These are phyloP conservation scores for Aquilaria malaccensis DNA, from an alignment of 345 rosid species.

Conservation along the genomic window DNA sequence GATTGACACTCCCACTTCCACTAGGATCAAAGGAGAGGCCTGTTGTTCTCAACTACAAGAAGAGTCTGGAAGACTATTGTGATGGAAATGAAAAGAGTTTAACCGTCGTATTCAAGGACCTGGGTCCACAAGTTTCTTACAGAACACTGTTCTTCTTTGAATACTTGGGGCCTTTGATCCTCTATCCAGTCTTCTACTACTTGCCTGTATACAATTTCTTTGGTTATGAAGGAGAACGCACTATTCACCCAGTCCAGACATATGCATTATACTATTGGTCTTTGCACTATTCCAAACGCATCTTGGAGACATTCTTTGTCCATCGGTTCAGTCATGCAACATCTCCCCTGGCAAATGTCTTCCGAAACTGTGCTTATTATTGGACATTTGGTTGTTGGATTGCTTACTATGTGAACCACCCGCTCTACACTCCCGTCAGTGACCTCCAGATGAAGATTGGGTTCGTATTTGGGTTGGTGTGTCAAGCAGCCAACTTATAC, in stretches of 20 bases:
- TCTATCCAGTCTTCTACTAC: slow-evolving; percentile 87
- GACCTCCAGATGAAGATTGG: slow-evolving; percentile 95
- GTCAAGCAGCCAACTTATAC: slow-evolving; percentile 79
- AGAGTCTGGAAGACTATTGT: slow-evolving; percentile 60
- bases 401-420: slow-evolving; percentile 95
- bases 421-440: slow-evolving; percentile 82
- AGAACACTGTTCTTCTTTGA: slow-evolving; percentile 93
- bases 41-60: slow-evolving; percentile 52
- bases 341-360: slow-evolving; percentile 84
- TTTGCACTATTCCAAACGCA: slow-evolving; percentile 92
- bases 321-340: slow-evolving; percentile 96
- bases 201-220: slow-evolving; percentile 71
- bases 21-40: slow-evolving; percentile 79
- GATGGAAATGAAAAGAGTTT: slow-evolving; percentile 51
- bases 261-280: slow-evolving; percentile 95
- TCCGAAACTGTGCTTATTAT: slow-evolving; percentile 90
- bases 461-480: slow-evolving; percentile 73
- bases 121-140: slow-evolving; percentile 95
- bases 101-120: slow-evolving; percentile 82
- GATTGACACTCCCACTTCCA: slow-evolving; percentile 75
- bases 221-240: slow-evolving; percentile 58
- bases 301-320: slow-evolving; percentile 90
- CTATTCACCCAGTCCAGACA: slow-evolving; percentile 78
- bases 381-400: slow-evolving; percentile 86
- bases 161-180: slow-evolving; percentile 82